Conservation (phyloP, 2,329 filamentous ascomycete genomes). For the Aspergillus quadricinctus region DNA sequence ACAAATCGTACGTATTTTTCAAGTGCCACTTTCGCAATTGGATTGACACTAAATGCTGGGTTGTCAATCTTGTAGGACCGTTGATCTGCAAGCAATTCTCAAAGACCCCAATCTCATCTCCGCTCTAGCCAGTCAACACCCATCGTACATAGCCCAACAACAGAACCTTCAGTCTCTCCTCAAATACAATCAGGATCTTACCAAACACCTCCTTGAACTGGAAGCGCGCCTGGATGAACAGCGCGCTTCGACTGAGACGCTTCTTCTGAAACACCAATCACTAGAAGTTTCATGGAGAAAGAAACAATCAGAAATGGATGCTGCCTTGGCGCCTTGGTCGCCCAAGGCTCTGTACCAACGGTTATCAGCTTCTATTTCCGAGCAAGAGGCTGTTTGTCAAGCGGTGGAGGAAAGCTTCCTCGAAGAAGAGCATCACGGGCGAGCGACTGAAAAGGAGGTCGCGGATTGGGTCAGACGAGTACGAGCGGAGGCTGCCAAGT, state of each 20-base stretch:
- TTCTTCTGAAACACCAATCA: conserved; percentile 76
- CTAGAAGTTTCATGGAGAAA: conserved; percentile 89
- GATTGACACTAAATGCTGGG: background rate
- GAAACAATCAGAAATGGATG: conserved; percentile 85
- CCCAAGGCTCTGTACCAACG: conserved; percentile 82
- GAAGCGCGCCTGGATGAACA: conserved; percentile 46
- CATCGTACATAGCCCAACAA: conserved; percentile 64
- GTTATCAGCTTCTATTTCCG: conserved; percentile 68
- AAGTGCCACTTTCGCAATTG: background rate
- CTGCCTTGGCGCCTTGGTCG: conserved; percentile 76
- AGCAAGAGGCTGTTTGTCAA: conserved; percentile 76
- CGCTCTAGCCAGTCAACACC: conserved; percentile 72
- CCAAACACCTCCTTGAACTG: conserved; percentile 43
- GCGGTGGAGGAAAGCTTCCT: conserved; percentile 92
- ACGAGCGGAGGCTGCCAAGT: conserved; percentile 71
- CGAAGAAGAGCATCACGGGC: conserved; percentile 52
- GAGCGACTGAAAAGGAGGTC: conserved; percentile 74
- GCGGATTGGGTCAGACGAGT: conserved; percentile 80
- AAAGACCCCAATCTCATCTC: conserved; percentile 64
- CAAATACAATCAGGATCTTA: conserved; percentile 66
- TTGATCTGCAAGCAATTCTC: conserved; percentile 70
- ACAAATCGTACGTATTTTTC: conserved; percentile 67
- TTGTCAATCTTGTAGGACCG: conserved; percentile 21
- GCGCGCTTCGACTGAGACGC: conserved; percentile 69
- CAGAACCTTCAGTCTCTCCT: conserved; percentile 62